Evolutionary conservation across 495 filamentous ascomycete species (phyloP).

Genomic region (Extremus antarcticus): DNA sequence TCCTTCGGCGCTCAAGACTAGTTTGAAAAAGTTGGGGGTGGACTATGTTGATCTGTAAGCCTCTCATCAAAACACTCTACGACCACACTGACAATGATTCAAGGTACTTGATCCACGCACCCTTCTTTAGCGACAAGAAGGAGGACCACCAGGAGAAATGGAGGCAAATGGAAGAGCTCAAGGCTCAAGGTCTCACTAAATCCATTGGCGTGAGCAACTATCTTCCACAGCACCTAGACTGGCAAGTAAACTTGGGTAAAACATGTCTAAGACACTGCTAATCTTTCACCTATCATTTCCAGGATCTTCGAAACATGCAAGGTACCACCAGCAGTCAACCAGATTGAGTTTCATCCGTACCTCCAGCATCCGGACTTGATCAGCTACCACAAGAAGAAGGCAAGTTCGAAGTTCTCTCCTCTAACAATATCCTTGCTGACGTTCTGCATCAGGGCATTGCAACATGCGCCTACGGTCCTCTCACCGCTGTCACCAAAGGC

Average conservation of each 20-base stretch:
- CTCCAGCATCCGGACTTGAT: constrained; percentile 64
- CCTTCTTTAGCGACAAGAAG: constrained; percentile 55
- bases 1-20: constrained; percentile 52
- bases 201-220: constrained; percentile 84
- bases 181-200: constrained; percentile 56
- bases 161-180: constrained; percentile 66
- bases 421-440: not conserved
- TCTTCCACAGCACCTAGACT: constrained; percentile 54
- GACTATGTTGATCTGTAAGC: constrained; percentile 69
- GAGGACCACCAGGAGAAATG: constrained; percentile 58
- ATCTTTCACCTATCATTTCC: too few species aligned
- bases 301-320: constrained; percentile 55
- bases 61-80: not conserved
- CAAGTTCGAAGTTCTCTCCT: not conserved
- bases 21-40: constrained; percentile 62
- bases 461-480: constrained; percentile 55
- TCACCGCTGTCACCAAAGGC: constrained; percentile 56
- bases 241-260: too few species aligned
- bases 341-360: constrained; percentile 85
- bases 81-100: not conserved
- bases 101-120: constrained; percentile 68
- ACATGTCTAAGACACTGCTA: too few species aligned
- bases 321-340: constrained; percentile 60
- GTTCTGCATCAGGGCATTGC: constrained; percentile 58
- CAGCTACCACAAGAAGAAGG: constrained; percentile 45